phyloP scores from a whole-genome alignment of 2,329 filamentous ascomycete species.

The Fusarium hainanense region DNA sequence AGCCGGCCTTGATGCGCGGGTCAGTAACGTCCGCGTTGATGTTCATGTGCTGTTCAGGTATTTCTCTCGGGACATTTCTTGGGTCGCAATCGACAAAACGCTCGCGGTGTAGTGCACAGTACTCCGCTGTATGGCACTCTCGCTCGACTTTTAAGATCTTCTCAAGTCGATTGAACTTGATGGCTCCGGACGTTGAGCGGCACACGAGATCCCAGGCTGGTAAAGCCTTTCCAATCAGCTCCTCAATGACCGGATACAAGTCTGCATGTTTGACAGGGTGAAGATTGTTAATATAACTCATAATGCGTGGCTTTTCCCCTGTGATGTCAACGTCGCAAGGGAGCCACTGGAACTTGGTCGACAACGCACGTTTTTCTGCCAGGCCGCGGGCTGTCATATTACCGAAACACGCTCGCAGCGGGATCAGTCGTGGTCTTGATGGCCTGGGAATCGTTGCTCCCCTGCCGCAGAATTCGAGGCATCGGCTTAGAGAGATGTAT shows the following conservation, averaged over 20 bases:
- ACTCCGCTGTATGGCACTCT: neutral
- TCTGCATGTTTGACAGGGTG: neutral
- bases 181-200: neutral
- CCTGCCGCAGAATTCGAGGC: neutral
- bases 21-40: neutral
- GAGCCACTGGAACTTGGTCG: conserved; percentile 6
- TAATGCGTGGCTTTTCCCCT: neutral
- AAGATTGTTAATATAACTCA: conserved; percentile 18
- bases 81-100: neutral
- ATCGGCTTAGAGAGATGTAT: rapidly evolving
- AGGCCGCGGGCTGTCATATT: too few relatives aligned
- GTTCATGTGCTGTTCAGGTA: neutral
- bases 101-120: rapidly evolving
- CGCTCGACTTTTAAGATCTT: neutral
- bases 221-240: neutral
- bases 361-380: neutral
- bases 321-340: neutral
- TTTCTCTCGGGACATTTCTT: neutral
- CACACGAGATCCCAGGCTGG: conserved; percentile 4
- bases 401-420: too few relatives aligned
- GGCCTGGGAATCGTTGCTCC: neutral
- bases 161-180: neutral
- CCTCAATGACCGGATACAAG: neutral
- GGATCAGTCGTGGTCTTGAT: neutral
- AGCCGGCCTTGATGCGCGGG: neutral